phyloP scores from a whole-genome alignment of 768 basidiomycete genomes.

The Inosperma sp. region DNA sequence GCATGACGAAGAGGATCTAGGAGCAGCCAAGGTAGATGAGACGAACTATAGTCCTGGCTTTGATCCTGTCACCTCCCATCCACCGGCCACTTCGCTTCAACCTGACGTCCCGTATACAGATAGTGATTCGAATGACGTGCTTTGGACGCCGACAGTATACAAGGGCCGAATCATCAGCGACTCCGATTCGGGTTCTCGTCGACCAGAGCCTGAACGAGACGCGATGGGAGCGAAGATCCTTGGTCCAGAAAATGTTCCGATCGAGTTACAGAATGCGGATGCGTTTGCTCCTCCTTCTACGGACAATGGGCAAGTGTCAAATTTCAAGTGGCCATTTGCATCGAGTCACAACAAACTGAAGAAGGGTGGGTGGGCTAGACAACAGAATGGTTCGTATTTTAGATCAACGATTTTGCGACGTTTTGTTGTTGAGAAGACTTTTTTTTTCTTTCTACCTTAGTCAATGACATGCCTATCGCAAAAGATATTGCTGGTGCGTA shows the following conservation, averaged over 20 bases:
- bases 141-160: slow-evolving; percentile 19
- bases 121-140: slow-evolving; percentile 19
- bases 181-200: slow-evolving; percentile 2
- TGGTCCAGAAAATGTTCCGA: slow-evolving; percentile 52
- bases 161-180: slow-evolving; percentile 6
- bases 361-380: slow-evolving; percentile 63
- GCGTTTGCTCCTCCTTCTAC: slow-evolving; percentile 57
- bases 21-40: neutral
- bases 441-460: slow-evolving; percentile 33
- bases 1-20: neutral
- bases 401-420: neutral
- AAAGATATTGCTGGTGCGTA: slow-evolving; percentile 34
- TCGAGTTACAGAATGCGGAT: slow-evolving; percentile 57
- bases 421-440: neutral
- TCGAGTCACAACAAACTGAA: slow-evolving; percentile 57
- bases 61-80: slow-evolving; percentile 3
- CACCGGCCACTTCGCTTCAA: slow-evolving; percentile 13
- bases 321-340: slow-evolving; percentile 62
- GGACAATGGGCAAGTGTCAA: slow-evolving; percentile 51
- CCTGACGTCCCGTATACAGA: slow-evolving; percentile 19
- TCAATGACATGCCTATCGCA: slow-evolving; percentile 45
- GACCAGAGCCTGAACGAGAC: slow-evolving; percentile 39
- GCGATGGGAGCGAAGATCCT: slow-evolving; percentile 43
- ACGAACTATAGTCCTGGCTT: neutral
- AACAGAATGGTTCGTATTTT: slow-evolving; percentile 47